Base-by-base conservation (phyloP, 2,329 filamentous ascomycete genomes). In the Trichoderma sp. region DNA sequence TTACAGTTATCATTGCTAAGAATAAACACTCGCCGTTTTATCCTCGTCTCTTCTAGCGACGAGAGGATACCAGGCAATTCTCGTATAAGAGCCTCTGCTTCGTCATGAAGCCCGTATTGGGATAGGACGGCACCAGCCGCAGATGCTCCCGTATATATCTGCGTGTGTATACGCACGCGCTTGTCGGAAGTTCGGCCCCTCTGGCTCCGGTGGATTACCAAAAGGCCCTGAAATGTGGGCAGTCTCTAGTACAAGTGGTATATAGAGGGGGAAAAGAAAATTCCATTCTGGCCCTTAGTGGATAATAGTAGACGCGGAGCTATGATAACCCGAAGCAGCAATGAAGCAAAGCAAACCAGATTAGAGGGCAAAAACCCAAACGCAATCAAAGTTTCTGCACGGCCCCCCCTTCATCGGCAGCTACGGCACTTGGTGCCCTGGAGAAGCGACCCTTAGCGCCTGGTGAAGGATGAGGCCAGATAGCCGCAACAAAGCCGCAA, bases 401-500 rank as follows among this genome's bases (percentile, higher is more conserved):
- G 35, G 40, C 35, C 21, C 61, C 61, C 21, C 67, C 43, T 52
- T 61, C 63, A 70, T 73, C 76, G 76, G 76, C 73, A 76, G 72
- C 71, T 71, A 77, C 76, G 76, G 76, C 76, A 77, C 71, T 73
- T 76, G 71, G 71, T 74, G 70, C 71, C 21, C 47, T 68, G 70
- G 67, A 70, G 70, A 71, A 59, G 70, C 70, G 70, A 65, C 56
- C 14, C 21, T 57, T 71, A 72, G 71, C 70, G 70, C 64, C 47
- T 55, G 6, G 24, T 31, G 29, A 61, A 49, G 68, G 55, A 66
- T 57, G 70, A 71, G 71, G 68, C 71, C 71, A 70, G 71, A 71
- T 70, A 76, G 74, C 74, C 74, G 75, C 72, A 75, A 73, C 70
- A 71, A 68, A 76, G 74, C 74, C 74, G 75, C 72, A 75, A 72